Evolutionary conservation across 208 protist genomes (phyloP), one percentile per base, ranked within the genome.

Genomic region (Trichomonas tenax): DNA sequence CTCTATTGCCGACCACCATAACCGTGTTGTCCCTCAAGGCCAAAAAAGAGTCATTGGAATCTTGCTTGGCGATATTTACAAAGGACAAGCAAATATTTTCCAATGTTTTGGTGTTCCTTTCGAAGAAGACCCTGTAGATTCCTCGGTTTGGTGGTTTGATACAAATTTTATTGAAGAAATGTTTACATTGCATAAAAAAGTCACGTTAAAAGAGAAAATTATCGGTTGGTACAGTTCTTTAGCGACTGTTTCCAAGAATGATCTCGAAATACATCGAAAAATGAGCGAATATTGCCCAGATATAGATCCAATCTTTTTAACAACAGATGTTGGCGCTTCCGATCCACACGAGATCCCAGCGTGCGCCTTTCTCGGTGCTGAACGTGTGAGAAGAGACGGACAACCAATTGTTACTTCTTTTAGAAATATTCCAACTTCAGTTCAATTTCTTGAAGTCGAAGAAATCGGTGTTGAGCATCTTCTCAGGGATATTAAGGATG

Each of bases 381-480:
- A 89, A 46, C 3, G 82, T 0, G 82, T 89, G 3, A 9, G 82
- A 0, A n/a, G 10, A 48, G 82, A 89, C 41, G 82, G 82, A 9
- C 34, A 89, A 46, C 82, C 82, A 44, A 89, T 89, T 89, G 40
- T 48, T 46, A 63, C 63, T n/a, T 84, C 72, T 40, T 96, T 81
- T 58, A 31, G 34, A 96, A 97, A 98, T 96, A 63, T 97, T 89
- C 82, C 82, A 34, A 89, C 82, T 44, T 44, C 36, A 51, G 93
- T 96, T 88, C 96, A 96, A 41, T 96, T 96, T 41, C 34, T 97
- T 17, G 96, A 97, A 51, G 96, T 96, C 72, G 96, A 97, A 89
- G 99, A 99, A 97, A 99, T 99, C 93, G 99, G 99, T 96, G 99
- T 99, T 36, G 99, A 99, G 97, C 99, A 99, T 97, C 98, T 99